These are phyloP conservation scores for Aphanoascus verrucosus DNA, from an alignment of 2,329 filamentous ascomycete genomes.

Conservation along the genomic window DNA sequence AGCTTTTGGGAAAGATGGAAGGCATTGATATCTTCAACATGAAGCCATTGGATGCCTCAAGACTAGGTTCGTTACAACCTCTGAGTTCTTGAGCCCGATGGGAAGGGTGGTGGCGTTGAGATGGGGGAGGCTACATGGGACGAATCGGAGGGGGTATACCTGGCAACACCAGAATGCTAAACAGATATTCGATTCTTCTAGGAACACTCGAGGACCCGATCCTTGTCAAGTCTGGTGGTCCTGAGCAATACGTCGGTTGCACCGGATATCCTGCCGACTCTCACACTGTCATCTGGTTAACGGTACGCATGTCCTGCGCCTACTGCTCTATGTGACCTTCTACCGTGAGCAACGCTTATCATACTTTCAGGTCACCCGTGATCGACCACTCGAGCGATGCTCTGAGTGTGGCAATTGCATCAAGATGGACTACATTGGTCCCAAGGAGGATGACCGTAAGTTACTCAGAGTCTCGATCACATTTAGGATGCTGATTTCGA, in stretches of 20 bases:
- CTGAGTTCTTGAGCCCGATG: neutral
- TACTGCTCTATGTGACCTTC: neutral
- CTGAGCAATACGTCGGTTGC: conserved; percentile 95
- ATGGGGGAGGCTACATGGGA: neutral
- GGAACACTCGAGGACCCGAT: conserved; percentile 87
- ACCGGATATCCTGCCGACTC: conserved; percentile 89
- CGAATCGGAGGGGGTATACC: no score
- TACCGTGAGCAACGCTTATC: neutral
- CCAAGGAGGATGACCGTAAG: conserved; percentile 57
- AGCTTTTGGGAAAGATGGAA: conserved; percentile 99
- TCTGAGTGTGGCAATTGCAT: conserved; percentile 91
- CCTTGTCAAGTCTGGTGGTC: conserved; percentile 76
- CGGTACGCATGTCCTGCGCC: conserved; percentile 42
- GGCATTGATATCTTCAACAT: conserved; percentile 97
- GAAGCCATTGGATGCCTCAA: conserved; percentile 84
- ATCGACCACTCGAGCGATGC: conserved; percentile 89
- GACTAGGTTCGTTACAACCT: conserved; percentile 53
- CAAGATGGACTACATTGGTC: conserved; percentile 95
- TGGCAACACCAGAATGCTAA: neutral
- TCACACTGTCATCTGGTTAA: conserved; percentile 82
- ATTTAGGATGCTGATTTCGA: neutral
- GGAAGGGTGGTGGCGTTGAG: neutral
- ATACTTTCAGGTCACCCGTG: conserved; percentile 60
- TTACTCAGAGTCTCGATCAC: conserved; percentile 6
- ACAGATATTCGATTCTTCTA: conserved; percentile 26